Base-by-base conservation (phyloP, 345 rosid genomes). In the Kandelia obovata region DNA sequence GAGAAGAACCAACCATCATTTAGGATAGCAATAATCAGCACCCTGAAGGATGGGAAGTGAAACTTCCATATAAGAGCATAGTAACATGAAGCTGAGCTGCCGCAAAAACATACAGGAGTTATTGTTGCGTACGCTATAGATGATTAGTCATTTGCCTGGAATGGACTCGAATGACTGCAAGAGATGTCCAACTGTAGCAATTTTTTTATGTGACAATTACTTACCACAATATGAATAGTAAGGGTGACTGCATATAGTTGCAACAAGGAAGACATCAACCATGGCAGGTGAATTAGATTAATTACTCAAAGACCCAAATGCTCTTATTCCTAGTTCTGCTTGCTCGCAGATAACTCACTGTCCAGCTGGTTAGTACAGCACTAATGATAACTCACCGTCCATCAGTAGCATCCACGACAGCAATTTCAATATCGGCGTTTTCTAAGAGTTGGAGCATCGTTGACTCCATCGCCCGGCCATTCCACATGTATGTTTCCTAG, bases 181-280 rank as follows among this genome's bases (percentile, higher is more conserved):
- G 3, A 21, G 52, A 64, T 8, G 10, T 30, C 4, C 19, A 53
- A 61, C 16, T 26, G 25, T 17, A 53, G 16, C 28, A 30, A 58
- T 21, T 31, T 19, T 57, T 43, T 25, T 2, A 65, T 47, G 37
- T n/a, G 27, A 13, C 6, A 27, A 67, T 11, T 69, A 74, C 83
- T 73, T 79, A 85, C 86, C 83, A 89, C 96, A n/a, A 88, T 89
- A 86, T 93, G 89, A 63, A 89, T 89, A 30, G 96, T 88, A 64
- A 92, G 85, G 49, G 97, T 89, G 21, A 92, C 97, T 34, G 92
- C 96, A 78, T 89, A 91, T 70, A 91, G 87, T 90, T 89, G 89
- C 78, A 69, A 77, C 13, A 71, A 11, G 55, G 5, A 19, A 69
- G 34, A 59, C 32, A 61, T 7, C 37, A 70, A 61, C 52, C 43